A percentile compares a stretch with the other conserved stretches of the same genome.
phyloP scores from a whole-genome alignment of 495 filamentous ascomycete genomes.

The Neurospora sp. region DNA sequence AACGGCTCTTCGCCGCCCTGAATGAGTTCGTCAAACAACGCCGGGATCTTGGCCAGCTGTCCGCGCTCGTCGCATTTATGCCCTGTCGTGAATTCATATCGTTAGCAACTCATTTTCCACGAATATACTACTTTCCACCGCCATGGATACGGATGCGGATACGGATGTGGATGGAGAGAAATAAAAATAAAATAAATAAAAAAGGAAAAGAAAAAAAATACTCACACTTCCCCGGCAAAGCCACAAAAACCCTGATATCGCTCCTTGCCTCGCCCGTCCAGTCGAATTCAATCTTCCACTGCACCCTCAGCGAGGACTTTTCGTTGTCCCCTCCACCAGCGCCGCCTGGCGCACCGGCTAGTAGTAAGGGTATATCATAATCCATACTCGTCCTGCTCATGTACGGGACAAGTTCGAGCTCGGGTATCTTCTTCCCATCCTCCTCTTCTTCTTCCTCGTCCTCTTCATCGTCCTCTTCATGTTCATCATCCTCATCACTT shows the following conservation, averaged over 20 bases:
- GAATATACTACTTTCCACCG: neutral
- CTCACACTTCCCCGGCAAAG: slow-evolving; percentile 44
- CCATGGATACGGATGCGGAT: neutral
- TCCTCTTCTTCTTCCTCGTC: neutral
- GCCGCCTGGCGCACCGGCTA: neutral
- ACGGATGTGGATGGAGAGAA: neutral
- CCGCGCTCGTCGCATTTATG: slow-evolving; percentile 37
- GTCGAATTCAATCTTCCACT: slow-evolving; percentile 50
- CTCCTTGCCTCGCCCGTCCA: slow-evolving; percentile 54
- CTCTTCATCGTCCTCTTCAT: slow-evolving; percentile 2
- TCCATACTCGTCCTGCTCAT: slow-evolving; percentile 37
- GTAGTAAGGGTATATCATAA: slow-evolving; percentile 21
- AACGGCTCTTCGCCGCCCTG: slow-evolving; percentile 39
- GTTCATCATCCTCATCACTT: slow-evolving; percentile 1
- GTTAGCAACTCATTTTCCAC: slow-evolving; percentile 12
- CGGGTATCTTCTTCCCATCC: neutral
- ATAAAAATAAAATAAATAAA: neutral
- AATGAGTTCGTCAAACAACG: slow-evolving; percentile 41
- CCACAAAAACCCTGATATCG: slow-evolving; percentile 33
- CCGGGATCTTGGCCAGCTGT: slow-evolving; percentile 38
- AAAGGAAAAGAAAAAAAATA: slow-evolving; percentile 1
- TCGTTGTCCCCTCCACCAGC: slow-evolving; percentile 4
- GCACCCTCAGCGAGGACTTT: slow-evolving; percentile 28
- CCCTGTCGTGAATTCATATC: slow-evolving; percentile 24
- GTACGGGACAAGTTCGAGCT: slow-evolving; percentile 22